phyloP scores from a whole-genome alignment of 768 basidiomycete species.

The Glaciozyma antarctica region DNA sequence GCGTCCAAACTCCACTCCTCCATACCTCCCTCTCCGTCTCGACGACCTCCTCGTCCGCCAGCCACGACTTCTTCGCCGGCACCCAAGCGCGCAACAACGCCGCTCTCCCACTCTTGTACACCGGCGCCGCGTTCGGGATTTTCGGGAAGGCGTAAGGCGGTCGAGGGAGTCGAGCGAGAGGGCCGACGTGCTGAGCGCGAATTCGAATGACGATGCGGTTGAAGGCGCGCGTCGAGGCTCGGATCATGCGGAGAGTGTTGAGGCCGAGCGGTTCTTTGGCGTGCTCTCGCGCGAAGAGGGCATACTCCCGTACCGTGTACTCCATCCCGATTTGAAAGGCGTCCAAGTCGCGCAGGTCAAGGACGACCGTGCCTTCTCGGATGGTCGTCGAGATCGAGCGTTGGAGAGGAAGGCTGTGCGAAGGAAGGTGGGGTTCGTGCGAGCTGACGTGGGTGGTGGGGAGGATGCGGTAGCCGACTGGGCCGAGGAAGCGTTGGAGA shows the following conservation, averaged over 20 bases:
- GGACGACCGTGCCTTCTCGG: constrained; percentile 3
- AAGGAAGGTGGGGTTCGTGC: background rate
- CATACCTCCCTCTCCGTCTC: constrained; percentile 33
- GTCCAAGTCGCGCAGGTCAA: constrained; percentile 28
- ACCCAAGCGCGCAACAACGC: constrained; percentile 33
- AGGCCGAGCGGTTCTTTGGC: background rate
- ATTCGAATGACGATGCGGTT: constrained; percentile 31
- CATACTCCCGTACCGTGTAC: constrained; percentile 15
- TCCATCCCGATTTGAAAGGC: constrained; percentile 23
- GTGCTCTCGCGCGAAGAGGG: constrained; percentile 15
- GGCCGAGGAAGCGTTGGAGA: constrained; percentile 29
- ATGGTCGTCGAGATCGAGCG: background rate
- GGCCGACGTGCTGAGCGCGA: constrained; percentile 14
- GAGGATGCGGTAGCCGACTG: constrained; percentile 19
- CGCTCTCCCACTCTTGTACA: constrained; percentile 28
- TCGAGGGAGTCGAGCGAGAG: background rate
- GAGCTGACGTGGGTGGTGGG: background rate
- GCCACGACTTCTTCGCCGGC: constrained; percentile 28
- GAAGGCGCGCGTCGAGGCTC: constrained; percentile 29
- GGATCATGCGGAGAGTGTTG: constrained; percentile 7
- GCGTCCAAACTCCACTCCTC: constrained; percentile 22
- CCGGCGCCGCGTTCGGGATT: background rate
- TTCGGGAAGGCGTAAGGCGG: constrained; percentile 4
- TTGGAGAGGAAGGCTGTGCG: background rate
- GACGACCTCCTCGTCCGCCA: constrained; percentile 33